Conservation (phyloP, 2,329 filamentous ascomycete genomes). For the Knoxdaviesia proteae region DNA sequence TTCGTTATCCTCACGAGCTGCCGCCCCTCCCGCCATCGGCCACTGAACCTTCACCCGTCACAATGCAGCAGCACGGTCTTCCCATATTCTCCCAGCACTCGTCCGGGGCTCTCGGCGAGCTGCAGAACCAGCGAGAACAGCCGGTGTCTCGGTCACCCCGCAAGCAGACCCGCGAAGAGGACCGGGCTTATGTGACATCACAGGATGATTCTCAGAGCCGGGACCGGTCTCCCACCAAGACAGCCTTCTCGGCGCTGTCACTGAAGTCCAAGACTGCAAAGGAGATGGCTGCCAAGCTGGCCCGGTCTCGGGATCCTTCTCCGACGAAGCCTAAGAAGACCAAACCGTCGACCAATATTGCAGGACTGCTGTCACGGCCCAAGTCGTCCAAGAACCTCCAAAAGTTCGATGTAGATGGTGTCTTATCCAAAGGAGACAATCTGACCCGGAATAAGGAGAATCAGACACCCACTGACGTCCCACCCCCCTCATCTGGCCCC, state of each 20-base stretch:
- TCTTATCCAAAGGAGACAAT: conserved; percentile 22
- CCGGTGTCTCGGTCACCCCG: conserved; percentile 15
- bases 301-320: too few species aligned
- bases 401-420: conserved; percentile 21
- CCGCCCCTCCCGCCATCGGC: too few species aligned
- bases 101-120: conserved; percentile 26
- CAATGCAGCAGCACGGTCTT: too few species aligned
- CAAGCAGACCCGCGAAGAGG: conserved; percentile 14
- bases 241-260: conserved; percentile 19
- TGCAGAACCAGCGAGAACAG: conserved; percentile 29
- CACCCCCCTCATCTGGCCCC: too few species aligned
- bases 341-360: conserved; percentile 71
- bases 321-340: conserved; percentile 36
- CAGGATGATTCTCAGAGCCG: conserved; percentile 12
- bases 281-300: too few species aligned
- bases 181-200: conserved; percentile 10
- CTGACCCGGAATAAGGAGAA: conserved; percentile 63
- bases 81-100: too few species aligned
- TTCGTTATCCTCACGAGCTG: too few species aligned
- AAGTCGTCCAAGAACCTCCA: conserved; percentile 52
- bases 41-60: too few species aligned
- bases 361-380: conserved; percentile 50
- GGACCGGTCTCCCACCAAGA: conserved; percentile 21
- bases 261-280: conserved; percentile 16
- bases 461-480: conserved; percentile 29